These are phyloP conservation scores for Ceratobasidium papillatum DNA, from an alignment of 1,284 basidiomycete species.

Conservation along the genomic window DNA sequence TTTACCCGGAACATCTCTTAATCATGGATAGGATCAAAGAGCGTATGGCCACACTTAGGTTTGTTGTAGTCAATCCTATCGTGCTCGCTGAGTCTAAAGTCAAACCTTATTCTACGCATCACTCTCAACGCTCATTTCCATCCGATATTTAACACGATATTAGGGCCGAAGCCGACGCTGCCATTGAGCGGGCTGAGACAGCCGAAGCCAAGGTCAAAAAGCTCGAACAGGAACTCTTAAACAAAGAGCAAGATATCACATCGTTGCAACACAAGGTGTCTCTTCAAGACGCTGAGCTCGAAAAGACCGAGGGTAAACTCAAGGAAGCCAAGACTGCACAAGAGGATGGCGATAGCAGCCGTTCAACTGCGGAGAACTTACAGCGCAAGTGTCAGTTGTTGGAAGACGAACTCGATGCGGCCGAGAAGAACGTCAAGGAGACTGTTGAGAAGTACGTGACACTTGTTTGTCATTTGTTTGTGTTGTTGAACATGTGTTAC, in stretches of 20 bases:
- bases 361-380: conserved; percentile 79
- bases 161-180: conserved; percentile 87
- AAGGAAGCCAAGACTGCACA: conserved; percentile 73
- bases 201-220: conserved; percentile 90
- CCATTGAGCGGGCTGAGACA: conserved; percentile 78
- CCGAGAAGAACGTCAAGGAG: conserved; percentile 97
- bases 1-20: neutral
- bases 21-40: conserved; percentile 34
- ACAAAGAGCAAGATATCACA: conserved; percentile 88
- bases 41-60: conserved; percentile 18
- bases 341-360: conserved; percentile 78
- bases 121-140: neutral
- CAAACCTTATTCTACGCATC: neutral
- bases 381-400: conserved; percentile 88
- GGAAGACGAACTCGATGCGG: conserved; percentile 94
- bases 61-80: neutral
- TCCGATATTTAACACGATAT: conserved; percentile 51
- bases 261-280: conserved; percentile 83
- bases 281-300: conserved; percentile 76
- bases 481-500: conserved; percentile 42
- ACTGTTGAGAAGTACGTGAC: conserved; percentile 91
- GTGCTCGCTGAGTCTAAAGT: neutral
- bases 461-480: conserved; percentile 22
- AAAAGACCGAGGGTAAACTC: conserved; percentile 80
- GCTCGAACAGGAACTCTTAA: conserved; percentile 79